These are phyloP conservation scores for Batrachochytrium dendrobatidis DNA, from an alignment of 371 early-diverging fungal genomes.

Conservation along the genomic window DNA sequence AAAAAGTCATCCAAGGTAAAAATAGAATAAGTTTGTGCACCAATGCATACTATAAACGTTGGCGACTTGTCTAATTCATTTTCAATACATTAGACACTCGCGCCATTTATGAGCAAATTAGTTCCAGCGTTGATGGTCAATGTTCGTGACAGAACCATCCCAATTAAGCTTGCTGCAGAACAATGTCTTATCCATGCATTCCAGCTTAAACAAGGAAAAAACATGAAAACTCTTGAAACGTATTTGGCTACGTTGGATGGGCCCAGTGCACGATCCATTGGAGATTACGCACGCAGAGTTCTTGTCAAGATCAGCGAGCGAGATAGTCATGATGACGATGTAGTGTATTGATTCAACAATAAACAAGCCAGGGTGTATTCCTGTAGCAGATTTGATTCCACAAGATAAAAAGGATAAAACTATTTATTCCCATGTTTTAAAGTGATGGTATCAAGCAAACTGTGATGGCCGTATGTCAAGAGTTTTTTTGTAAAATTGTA, in stretches of 20 bases:
- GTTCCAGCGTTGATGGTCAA: constrained; percentile 59
- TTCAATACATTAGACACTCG: constrained; percentile 19
- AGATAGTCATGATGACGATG: constrained; percentile 32
- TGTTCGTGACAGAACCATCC: constrained; percentile 68
- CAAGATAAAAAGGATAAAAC: too few species aligned
- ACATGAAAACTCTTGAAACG: constrained; percentile 13
- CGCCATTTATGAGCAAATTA: constrained; percentile 43
- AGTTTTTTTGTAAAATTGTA: too few species aligned
- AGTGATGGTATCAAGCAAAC: too few species aligned
- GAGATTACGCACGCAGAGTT: constrained; percentile 39
- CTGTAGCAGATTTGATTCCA: too few species aligned
- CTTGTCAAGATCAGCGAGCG: constrained; percentile 34
- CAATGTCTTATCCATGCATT: constrained; percentile 62
- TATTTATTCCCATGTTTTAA: too few species aligned
- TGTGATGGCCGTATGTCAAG: too few species aligned
- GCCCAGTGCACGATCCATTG: constrained; percentile 26
- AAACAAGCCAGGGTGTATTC: too few species aligned
- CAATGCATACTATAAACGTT: neutral
- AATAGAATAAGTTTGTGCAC: neutral
- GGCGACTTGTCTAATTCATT: neutral
- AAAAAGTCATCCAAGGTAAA: constrained; percentile 29
- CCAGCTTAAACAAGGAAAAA: constrained; percentile 27
- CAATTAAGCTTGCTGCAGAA: constrained; percentile 78
- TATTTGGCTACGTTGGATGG: constrained; percentile 29
- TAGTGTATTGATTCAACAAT: constrained; percentile 1